Evolutionary conservation across 768 basidiomycete genomes (phyloP), one percentile per base, ranked within the genome.

Genomic region (Lactarius hengduanensis): DNA sequence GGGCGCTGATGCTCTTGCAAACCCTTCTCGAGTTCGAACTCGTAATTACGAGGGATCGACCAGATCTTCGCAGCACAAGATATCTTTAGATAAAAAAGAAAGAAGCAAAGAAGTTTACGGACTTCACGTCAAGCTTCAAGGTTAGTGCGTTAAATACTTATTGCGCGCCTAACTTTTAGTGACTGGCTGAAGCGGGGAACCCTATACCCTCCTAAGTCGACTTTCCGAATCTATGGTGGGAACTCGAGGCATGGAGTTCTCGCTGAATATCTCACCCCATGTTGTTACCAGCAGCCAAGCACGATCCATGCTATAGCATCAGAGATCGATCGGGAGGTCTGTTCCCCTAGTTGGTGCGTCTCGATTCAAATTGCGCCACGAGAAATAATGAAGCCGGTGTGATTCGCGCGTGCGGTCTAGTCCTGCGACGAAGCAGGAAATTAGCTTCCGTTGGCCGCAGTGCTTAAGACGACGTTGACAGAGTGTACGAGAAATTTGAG

Each of bases 401-500:
- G 26, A 26, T 26, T 26, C 26, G 26, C 26, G 26, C 26, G 26
- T 26, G 76, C 96, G 1, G 92, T 92, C 67, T 98, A 40, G 91
- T 20, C 97, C 96, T 54, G 89, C 89, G 80, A 98, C 96, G 79
- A 98, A 96, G 77, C 96, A 98, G 13, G 94, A 96, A 72, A 98
- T 95, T 65, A 99, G 84, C 76, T 98, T 96, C 59, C 96, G 96
- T 77, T 98, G 7, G 36, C 11, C 36, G 36, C 36, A 38, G 36
- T 38, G 97, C 78, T 98, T 98, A 36, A 96, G 96, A 76, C 98
- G 96, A 45, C 97, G 78, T 98, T 98, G 64, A 99, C 96, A 86
- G 71, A 20, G 47, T 56, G 43, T 50, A 57, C 32, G 62, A 40
- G 60, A 45, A 56, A 59, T 57, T 53, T 61, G 62, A 73, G 64